Conservation (phyloP, 225 moss, liverwort and hornwort species). For the Takakia lepidozioides region DNA sequence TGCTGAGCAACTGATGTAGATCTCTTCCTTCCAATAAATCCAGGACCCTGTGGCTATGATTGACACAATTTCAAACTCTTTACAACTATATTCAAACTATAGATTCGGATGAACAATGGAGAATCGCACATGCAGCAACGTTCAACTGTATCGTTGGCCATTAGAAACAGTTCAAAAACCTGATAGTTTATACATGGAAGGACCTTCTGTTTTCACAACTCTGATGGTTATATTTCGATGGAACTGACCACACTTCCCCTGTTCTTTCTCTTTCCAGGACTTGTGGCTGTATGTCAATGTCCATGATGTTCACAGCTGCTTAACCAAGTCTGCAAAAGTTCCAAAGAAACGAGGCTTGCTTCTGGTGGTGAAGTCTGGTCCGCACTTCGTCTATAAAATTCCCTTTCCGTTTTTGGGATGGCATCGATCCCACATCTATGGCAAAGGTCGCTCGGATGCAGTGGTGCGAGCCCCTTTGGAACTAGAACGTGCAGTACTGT, state of each 20-base stretch:
- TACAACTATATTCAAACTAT: too few relatives aligned
- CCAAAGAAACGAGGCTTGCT: slow-evolving; percentile 1
- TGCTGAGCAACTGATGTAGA: too few relatives aligned
- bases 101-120: too few relatives aligned
- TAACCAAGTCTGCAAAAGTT: slow-evolving; percentile 10
- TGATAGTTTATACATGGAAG: too few relatives aligned
- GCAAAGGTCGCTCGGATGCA: slow-evolving; percentile 11
- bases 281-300: slow-evolving; percentile 26
- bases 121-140: too few relatives aligned
- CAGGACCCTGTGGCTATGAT: too few relatives aligned
- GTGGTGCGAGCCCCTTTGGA: slow-evolving; percentile 23
- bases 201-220: too few relatives aligned
- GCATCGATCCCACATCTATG: neutral
- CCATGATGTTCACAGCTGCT: slow-evolving; percentile 17
- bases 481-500: slow-evolving; percentile 17
- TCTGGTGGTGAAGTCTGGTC: slow-evolving; percentile 19
- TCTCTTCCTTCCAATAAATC: too few relatives aligned
- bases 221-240: too few relatives aligned
- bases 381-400: slow-evolving; percentile 7
- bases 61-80: too few relatives aligned
- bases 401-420: slow-evolving; percentile 17
- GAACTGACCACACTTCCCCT: neutral
- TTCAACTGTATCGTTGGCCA: too few relatives aligned
- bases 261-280: slow-evolving; percentile 7
- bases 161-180: too few relatives aligned